Evolutionary conservation across 495 filamentous ascomycete genomes (phyloP).

Genomic region (Clavariopsis aquatica): DNA sequence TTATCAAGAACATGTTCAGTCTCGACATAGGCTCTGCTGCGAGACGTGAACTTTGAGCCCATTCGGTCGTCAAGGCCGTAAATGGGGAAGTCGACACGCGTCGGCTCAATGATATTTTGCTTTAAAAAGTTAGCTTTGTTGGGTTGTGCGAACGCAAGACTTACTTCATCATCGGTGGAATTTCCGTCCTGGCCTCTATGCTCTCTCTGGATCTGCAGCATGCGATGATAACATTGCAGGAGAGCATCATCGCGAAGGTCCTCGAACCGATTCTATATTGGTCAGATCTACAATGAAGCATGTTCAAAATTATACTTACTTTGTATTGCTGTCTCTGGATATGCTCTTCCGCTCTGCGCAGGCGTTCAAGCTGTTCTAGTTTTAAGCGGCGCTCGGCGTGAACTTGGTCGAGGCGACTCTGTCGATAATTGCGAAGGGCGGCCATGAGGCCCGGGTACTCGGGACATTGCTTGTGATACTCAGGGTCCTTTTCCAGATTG

Average conservation of each 20-base stretch:
- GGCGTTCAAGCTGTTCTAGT: constrained; percentile 24
- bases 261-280: constrained; percentile 20
- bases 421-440: constrained; percentile 31
- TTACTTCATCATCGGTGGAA: constrained; percentile 37
- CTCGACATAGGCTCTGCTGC: constrained; percentile 36
- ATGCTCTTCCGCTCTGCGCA: constrained; percentile 16
- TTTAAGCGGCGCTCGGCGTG: constrained; percentile 17
- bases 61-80: constrained; percentile 17
- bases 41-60: constrained; percentile 32
- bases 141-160: neutral
- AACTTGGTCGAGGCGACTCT: constrained; percentile 31
- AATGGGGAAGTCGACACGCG: constrained; percentile 21
- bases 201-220: constrained; percentile 28
- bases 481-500: constrained; percentile 39
- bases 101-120: constrained; percentile 27
- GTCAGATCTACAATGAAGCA: neutral
- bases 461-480: constrained; percentile 35
- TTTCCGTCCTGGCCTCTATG: constrained; percentile 16
- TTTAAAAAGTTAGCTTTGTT: constrained; percentile 8
- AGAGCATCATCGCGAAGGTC: constrained; percentile 27
- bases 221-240: constrained; percentile 23
- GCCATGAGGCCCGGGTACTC: constrained; percentile 36
- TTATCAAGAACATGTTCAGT: constrained; percentile 29
- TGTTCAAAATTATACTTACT: constrained; percentile 9
- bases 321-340: constrained; percentile 28